phyloP scores from a whole-genome alignment of 2,329 filamentous ascomycete species.

The Cladosporium austrohemisphaericum region DNA sequence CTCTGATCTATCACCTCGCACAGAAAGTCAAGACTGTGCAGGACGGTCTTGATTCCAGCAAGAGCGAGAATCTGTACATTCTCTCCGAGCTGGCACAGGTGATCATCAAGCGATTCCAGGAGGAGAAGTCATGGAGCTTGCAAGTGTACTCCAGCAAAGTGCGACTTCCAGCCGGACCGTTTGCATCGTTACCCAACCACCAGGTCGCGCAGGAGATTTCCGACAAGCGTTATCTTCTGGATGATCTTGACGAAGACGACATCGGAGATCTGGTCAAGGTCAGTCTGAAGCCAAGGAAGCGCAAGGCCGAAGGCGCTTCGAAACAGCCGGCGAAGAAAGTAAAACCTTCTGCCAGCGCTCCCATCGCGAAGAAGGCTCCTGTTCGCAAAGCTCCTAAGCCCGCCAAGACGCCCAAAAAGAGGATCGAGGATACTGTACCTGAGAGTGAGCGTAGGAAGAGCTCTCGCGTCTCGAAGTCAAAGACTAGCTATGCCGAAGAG shows the following conservation, averaged over 20 bases:
- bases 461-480: conserved; percentile 34
- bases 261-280: conserved; percentile 74
- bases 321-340: conserved; percentile 20
- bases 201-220: conserved; percentile 79
- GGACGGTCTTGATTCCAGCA: conserved; percentile 67
- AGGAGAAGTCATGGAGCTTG: conserved; percentile 79
- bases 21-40: conserved; percentile 87
- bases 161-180: conserved; percentile 74
- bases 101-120: conserved; percentile 79
- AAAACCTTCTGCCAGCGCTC: neutral
- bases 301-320: conserved; percentile 31
- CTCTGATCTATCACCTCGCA: conserved; percentile 84
- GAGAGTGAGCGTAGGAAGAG: conserved; percentile 44
- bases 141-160: conserved; percentile 79
- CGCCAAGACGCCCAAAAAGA: conserved; percentile 39
- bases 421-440: conserved; percentile 32
- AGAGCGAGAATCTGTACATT: conserved; percentile 75
- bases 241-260: conserved; percentile 65
- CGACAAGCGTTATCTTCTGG: conserved; percentile 77
- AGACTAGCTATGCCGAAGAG: conserved; percentile 45
- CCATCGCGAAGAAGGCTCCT: conserved; percentile 34
- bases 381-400: conserved; percentile 30
- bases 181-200: conserved; percentile 70
- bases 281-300: conserved; percentile 59
- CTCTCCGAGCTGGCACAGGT: conserved; percentile 82